A percentile compares a stretch with the other conserved stretches of the same genome.
These are phyloP conservation scores for Amylocarpus encephaloides DNA, from an alignment of 2,329 filamentous ascomycete genomes.

Conservation along the genomic window DNA sequence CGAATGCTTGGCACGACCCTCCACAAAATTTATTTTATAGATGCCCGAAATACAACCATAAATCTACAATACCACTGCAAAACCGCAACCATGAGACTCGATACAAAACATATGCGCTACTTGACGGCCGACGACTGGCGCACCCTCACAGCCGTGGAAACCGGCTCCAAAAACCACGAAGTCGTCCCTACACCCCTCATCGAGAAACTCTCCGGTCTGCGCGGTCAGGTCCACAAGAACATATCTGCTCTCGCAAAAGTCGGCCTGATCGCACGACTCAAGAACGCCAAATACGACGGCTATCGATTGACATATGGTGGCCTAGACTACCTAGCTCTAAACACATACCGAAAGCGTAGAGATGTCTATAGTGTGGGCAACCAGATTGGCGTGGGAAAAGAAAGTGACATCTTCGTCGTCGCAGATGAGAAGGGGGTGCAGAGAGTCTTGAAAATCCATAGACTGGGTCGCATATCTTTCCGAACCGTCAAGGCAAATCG, in stretches of 20 bases:
- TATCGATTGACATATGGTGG: slow-evolving; percentile 96
- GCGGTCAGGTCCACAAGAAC: slow-evolving; percentile 75
- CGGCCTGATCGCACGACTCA: slow-evolving; percentile 83
- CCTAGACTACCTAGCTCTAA: slow-evolving; percentile 92
- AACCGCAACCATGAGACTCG: slow-evolving; percentile 70
- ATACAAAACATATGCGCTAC: slow-evolving; percentile 89
- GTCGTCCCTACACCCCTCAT: slow-evolving; percentile 89
- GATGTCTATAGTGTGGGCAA: slow-evolving; percentile 87
- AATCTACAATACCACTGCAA: slow-evolving; percentile 8
- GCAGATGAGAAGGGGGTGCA: slow-evolving; percentile 73
- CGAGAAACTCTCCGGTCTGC: slow-evolving; percentile 72
- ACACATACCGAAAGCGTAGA: slow-evolving; percentile 75
- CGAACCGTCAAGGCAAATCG: slow-evolving; percentile 92
- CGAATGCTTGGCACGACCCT: not conserved
- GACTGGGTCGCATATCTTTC: slow-evolving; percentile 92
- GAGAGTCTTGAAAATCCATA: slow-evolving; percentile 88
- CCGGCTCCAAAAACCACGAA: slow-evolving; percentile 94
- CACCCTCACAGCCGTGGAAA: slow-evolving; percentile 87
- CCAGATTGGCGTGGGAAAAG: slow-evolving; percentile 93
- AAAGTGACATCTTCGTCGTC: slow-evolving; percentile 94
- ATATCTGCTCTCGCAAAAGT: slow-evolving; percentile 91
- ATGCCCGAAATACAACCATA: not conserved
- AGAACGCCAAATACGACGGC: slow-evolving; percentile 95
- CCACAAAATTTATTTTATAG: not conserved
- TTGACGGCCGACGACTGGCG: slow-evolving; percentile 90